phyloP scores from a whole-genome alignment of 2,329 filamentous ascomycete species.

The Cercospora canescens region DNA sequence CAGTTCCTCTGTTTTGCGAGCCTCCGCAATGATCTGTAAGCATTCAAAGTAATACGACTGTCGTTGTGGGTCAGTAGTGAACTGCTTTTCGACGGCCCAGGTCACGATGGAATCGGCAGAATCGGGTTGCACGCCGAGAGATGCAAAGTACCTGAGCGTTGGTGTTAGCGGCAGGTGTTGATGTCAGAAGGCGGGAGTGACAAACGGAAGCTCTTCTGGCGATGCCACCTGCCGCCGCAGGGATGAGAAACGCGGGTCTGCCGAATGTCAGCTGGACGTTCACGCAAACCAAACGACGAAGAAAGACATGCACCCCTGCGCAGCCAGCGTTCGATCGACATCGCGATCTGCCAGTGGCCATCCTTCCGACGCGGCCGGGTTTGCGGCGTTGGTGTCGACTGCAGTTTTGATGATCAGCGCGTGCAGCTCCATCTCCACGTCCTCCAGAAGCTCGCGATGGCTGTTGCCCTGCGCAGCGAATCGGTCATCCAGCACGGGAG shows the following conservation, averaged over 20 bases:
- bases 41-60: conserved; percentile 65
- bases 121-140: conserved; percentile 62
- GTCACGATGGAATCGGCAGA: conserved; percentile 63
- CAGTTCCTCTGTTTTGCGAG: conserved; percentile 59
- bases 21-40: conserved; percentile 59
- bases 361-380: conserved; percentile 30
- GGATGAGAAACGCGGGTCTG: conserved; percentile 28
- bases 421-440: conserved; percentile 60
- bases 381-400: conserved; percentile 25
- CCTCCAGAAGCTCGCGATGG: conserved; percentile 54
- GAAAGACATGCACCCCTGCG: conserved; percentile 35
- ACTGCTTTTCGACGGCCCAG: conserved; percentile 64
- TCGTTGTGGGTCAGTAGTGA: conserved; percentile 54
- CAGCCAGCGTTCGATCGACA: conserved; percentile 35
- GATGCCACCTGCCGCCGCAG: conserved; percentile 19
- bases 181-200: neutral
- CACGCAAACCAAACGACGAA: neutral
- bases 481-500: conserved; percentile 22
- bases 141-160: conserved; percentile 48
- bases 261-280: neutral
- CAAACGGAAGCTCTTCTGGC: conserved; percentile 28
- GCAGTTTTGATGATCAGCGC: conserved; percentile 48
- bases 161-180: conserved; percentile 4
- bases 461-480: conserved; percentile 26
- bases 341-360: conserved; percentile 36